A percentile compares a stretch with the other conserved stretches of the same genome.
Conservation (phyloP, 768 basidiomycete genomes). For the Leccinum uliginosum region DNA sequence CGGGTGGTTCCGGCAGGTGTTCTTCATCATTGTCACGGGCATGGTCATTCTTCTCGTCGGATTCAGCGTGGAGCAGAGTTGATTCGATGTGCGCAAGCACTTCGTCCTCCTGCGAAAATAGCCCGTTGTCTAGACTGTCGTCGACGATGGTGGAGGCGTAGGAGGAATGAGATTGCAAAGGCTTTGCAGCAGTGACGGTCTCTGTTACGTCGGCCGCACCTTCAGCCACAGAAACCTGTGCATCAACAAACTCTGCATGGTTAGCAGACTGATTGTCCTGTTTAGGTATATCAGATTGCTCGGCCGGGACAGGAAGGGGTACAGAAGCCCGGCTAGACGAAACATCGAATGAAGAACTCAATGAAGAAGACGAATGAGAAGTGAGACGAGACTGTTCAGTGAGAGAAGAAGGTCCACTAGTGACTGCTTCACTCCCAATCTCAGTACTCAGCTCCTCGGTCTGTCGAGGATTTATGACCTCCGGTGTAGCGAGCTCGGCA, state of each 20-base stretch:
- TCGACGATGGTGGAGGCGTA: constrained; percentile 51
- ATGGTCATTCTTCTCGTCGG: constrained; percentile 20
- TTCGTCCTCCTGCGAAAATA: constrained; percentile 28
- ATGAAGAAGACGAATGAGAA: constrained; percentile 30
- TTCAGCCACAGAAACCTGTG: constrained; percentile 33
- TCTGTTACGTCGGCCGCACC: background rate
- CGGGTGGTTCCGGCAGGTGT: constrained; percentile 56
- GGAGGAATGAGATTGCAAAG: constrained; percentile 41
- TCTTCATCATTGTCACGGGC: constrained; percentile 32
- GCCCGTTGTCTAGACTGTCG: constrained; percentile 35
- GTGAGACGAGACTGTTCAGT: constrained; percentile 29
- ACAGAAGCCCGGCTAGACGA: constrained; percentile 43
- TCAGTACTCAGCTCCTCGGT: constrained; percentile 13
- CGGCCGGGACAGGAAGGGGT: constrained; percentile 20
- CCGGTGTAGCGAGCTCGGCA: constrained; percentile 13
- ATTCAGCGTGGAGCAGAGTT: constrained; percentile 13
- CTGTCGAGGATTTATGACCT: constrained; percentile 19
- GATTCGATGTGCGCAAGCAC: constrained; percentile 12
- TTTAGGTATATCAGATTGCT: constrained; percentile 38
- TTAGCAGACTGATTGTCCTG: constrained; percentile 43
- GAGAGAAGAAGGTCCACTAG: constrained; percentile 20
- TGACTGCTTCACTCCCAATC: constrained; percentile 15
- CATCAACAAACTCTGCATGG: constrained; percentile 41
- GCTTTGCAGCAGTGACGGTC: constrained; percentile 21
- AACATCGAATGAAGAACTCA: constrained; percentile 38